These are phyloP conservation scores for Leucoagaricus sp. DNA, from an alignment of 1,284 basidiomycete genomes.

Conservation along the genomic window DNA sequence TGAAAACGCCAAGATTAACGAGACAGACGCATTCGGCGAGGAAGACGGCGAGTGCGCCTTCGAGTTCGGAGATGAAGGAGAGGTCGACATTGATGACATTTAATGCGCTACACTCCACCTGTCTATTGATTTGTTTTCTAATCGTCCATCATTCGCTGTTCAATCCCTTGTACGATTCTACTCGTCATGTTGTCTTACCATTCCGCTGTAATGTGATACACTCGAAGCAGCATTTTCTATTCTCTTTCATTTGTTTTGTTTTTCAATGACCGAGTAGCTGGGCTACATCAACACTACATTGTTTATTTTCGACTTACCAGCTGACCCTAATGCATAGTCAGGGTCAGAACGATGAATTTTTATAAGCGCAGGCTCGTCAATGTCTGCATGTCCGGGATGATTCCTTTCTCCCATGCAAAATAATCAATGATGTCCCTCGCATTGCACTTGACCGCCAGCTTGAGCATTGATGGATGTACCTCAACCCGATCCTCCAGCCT, in stretches of 20 bases:
- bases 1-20: conserved; percentile 98
- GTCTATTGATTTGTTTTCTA: not conserved
- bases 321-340: not conserved
- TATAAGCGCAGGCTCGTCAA: conserved; percentile 46
- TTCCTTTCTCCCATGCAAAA: conserved; percentile 74
- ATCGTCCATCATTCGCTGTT: not conserved
- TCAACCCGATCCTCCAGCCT: conserved; percentile 60
- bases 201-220: conserved; percentile 11
- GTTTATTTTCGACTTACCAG: conserved; percentile 8
- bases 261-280: not conserved
- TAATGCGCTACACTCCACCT: conserved; percentile 31
- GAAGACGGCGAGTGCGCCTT: conserved; percentile 90
- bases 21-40: conserved; percentile 90
- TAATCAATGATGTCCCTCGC: conserved; percentile 75
- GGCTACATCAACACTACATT: not conserved
- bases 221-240: conserved; percentile 10
- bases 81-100: conserved; percentile 82
- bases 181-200: conserved; percentile 15
- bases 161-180: not conserved
- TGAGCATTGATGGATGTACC: conserved; percentile 61
- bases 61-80: conserved; percentile 86
- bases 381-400: conserved; percentile 71
- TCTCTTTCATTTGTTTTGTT: not conserved
- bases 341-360: not conserved
- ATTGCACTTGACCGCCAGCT: conserved; percentile 58